Evolutionary conservation across 805 yeast genomes (phyloP), one percentile per base, ranked within the genome.

Genomic region (Phaffomyces thermotolerans): DNA sequence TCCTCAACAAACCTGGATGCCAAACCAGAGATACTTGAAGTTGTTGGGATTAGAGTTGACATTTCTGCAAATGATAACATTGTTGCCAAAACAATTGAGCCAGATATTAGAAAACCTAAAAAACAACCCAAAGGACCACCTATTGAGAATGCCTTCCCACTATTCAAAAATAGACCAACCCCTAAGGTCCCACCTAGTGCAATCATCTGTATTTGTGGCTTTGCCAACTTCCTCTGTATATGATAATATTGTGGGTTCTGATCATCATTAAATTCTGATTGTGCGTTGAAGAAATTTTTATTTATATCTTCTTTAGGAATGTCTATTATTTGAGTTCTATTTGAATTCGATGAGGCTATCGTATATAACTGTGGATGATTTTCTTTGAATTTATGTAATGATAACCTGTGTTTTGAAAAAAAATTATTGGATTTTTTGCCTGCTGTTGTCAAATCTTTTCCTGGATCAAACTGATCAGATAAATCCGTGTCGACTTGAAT

Each of bases 161-260:
- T 75, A 36, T 81, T 77, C 22, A 84, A 63, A 44, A 81, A 72
- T 17, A 84, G 61, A 0, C 95, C 93, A 14, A 84, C 91, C 1
- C 93, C 93, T 6, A 84, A 60, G 0, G 90, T 82, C 2, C 89
- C 91, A 3, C 89, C 88, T 27, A 85, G 66, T 0, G 90, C 84
- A 38, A 84, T 79, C 79, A 84, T 81, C 56, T 84, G 89, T 17
- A 84, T 63, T 59, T 84, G 91, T 20, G 88, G 64, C 25, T 79
- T 77, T 42, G 73, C 72, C 36, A 84, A 65, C 47, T 76, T 78
- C 44, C 90, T 64, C 47, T 79, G 84, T 37, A 80, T 6, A 49
- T 54, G 49, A 51, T 59, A 49, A 12, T 43, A 18, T 10, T 41
- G 41, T 7, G 48, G 29, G 8, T 25, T 36, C 12, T 41, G 37